phyloP scores from a whole-genome alignment of 164 flowering plant species.

The Aristolochia contorta region DNA sequence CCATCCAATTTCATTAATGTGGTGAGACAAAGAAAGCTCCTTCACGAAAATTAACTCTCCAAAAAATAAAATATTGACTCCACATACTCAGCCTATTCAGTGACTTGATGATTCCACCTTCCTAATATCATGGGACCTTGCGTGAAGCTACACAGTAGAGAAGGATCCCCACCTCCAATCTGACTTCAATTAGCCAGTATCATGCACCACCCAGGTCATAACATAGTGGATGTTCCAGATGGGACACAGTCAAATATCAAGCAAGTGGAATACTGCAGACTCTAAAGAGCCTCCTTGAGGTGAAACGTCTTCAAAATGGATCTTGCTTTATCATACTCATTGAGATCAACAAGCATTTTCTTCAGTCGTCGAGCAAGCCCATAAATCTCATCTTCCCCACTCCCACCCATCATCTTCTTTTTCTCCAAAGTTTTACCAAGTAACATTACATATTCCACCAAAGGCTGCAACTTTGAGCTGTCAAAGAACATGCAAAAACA shows the following conservation, averaged over 20 bases:
- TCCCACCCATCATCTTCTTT: conserved; percentile 33
- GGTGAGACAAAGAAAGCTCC: too few relatives aligned
- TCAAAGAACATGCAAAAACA: not conserved
- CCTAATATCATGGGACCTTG: too few relatives aligned
- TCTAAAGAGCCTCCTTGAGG: conserved; percentile 70
- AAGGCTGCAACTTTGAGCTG: conserved; percentile 68
- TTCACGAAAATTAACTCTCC: too few relatives aligned
- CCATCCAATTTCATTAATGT: too few relatives aligned
- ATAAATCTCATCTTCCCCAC: conserved; percentile 36
- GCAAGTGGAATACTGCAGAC: not conserved
- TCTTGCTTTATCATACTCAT: conserved; percentile 80
- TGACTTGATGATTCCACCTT: too few relatives aligned
- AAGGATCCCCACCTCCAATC: too few relatives aligned
- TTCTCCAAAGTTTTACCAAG: conserved; percentile 55
- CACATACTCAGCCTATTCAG: too few relatives aligned
- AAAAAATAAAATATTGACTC: too few relatives aligned
- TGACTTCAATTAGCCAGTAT: too few relatives aligned
- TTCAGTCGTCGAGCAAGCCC: conserved; percentile 79
- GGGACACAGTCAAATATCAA: not conserved
- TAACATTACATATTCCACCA: conserved; percentile 55
- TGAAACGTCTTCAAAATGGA: conserved; percentile 54
- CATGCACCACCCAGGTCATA: too few relatives aligned
- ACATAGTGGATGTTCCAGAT: not conserved
- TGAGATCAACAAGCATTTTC: conserved; percentile 79
- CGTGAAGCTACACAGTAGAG: too few relatives aligned